Evolutionary conservation across 1,284 basidiomycete species (phyloP), one percentile per base, ranked within the genome.

Genomic region (Boletus subluridellus): DNA sequence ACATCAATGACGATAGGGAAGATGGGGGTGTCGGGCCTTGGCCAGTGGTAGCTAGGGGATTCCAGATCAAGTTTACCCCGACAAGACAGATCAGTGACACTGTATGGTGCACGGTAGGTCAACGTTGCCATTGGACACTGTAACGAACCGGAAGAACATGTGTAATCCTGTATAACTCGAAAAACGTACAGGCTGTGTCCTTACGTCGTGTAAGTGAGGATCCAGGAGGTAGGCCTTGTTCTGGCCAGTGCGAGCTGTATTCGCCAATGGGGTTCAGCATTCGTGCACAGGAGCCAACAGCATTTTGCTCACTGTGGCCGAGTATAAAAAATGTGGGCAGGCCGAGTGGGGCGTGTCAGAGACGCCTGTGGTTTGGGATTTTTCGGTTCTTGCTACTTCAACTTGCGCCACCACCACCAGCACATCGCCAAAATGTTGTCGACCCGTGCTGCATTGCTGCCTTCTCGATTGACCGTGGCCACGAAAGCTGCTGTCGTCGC

Each of bases 401-500:
- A 35, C 28, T 45, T 15, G 37, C 21, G 21, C 21, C n/a, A 65
- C 68, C 48, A 58, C 35, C 55, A 55, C 49, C 30, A 52, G 14
- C 44, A 24, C 54, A 15, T 44, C 39, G 26, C 4, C 45, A 52
- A 54, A 49, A 73, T 72, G 73, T 41, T 74, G 57, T 60, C 65
- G 49, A 51, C 60, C 39, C 73, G 72, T 55, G 58, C 62, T 45
- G 58, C 53, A 53, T 45, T 44, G 39, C 47, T 70, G 4, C 53
- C 67, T 35, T 61, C 62, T 44, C 62, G 69, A 37, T 32, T 73
- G 54, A 56, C 60, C 14, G 57, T 61, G 15, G 62, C 63, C 2
- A 67, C 64, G 12, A 74, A 72, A 44, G 72, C 71, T 5, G 58
- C 69, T 28, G 65, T 82, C 55, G 76, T 82, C 52, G 80, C 80